Evolutionary conservation across 2,329 filamentous ascomycete genomes (phyloP), one percentile per base, ranked within the genome.

Genomic region (Zasmidium angulare): DNA sequence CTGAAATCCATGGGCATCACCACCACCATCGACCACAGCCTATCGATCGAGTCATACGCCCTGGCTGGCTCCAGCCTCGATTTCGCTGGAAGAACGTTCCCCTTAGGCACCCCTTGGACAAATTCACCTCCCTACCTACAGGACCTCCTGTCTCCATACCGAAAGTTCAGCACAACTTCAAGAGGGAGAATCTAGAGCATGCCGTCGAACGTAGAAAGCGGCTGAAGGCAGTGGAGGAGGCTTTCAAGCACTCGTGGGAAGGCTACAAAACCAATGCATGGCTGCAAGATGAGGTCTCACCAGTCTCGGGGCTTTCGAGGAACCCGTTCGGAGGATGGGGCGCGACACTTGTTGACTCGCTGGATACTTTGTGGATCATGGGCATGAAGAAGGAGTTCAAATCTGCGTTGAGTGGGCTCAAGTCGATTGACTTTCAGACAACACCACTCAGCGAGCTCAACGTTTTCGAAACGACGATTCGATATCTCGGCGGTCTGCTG

Each of bases 271-370:
- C 85, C 61, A 82, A 87, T 69, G 93, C 93, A 11, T 93, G 91
- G 86, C 83, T 88, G 63, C 90, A 96, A 67, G 93, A 98, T 71
- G 93, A 97, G 76, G 77, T 97, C 7, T 82, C 78, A 20, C 93
- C 93, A 0, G 29, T 73, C n/a, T 62, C 58, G 10, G 64, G 60
- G 14, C 46, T 56, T 21, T 19, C 60, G 10, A 85, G 85, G 22
- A 90, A 97, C 70, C 90, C 91, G 0, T 97, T 97, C 73, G 93
- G 91, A 70, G 90, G 89, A 50, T 96, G 92, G 92, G 89, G 89
- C n/a, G 91, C 91, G 20, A 95, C 91, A 0, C 73, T 96, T 62
- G 89, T 96, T 12, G 91, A 96, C 77, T 79, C 85, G 1, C 77
- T 93, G 51, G 88, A 90, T 69, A 86, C 85, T n/a, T 77, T 91